phyloP scores from a whole-genome alignment of 768 basidiomycete genomes.

The Pleurotus sapidus region DNA sequence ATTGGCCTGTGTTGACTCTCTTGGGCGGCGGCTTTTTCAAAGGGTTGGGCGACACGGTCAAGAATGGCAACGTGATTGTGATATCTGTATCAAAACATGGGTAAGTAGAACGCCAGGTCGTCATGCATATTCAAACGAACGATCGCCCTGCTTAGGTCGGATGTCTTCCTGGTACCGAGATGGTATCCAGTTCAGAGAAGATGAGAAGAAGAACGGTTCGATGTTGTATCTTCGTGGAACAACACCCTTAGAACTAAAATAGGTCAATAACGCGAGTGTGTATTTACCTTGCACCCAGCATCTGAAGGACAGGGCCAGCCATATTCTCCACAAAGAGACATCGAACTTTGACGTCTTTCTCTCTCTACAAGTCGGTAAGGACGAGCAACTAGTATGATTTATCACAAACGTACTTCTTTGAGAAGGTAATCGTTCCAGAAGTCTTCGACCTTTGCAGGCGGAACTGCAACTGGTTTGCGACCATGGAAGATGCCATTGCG shows the following conservation, averaged over 20 bases:
- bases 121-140: slow-evolving; percentile 21
- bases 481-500: background rate
- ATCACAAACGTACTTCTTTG: slow-evolving; percentile 13
- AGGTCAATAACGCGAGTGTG: background rate
- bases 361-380: slow-evolving; percentile 12
- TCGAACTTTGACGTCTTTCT: slow-evolving; percentile 23
- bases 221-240: slow-evolving; percentile 29
- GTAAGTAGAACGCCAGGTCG: background rate
- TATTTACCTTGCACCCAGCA: slow-evolving; percentile 35
- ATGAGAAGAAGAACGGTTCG: slow-evolving; percentile 43
- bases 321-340: slow-evolving; percentile 35
- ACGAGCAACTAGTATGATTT: background rate
- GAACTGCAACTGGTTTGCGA: slow-evolving; percentile 1
- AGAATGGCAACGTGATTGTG: slow-evolving; percentile 39
- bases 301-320: slow-evolving; percentile 24
- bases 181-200: slow-evolving; percentile 39
- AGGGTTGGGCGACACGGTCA: background rate
- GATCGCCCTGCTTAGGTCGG: slow-evolving; percentile 25
- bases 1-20: background rate
- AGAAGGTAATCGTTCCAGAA: slow-evolving; percentile 25
- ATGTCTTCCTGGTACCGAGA: slow-evolving; percentile 37
- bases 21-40: background rate
- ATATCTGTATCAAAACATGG: slow-evolving; percentile 26
- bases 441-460: slow-evolving; percentile 8
- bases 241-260: background rate